Evolutionary conservation across 495 filamentous ascomycete species (phyloP), one percentile per base, ranked within the genome.

Genomic region (Neurospora sp.): DNA sequence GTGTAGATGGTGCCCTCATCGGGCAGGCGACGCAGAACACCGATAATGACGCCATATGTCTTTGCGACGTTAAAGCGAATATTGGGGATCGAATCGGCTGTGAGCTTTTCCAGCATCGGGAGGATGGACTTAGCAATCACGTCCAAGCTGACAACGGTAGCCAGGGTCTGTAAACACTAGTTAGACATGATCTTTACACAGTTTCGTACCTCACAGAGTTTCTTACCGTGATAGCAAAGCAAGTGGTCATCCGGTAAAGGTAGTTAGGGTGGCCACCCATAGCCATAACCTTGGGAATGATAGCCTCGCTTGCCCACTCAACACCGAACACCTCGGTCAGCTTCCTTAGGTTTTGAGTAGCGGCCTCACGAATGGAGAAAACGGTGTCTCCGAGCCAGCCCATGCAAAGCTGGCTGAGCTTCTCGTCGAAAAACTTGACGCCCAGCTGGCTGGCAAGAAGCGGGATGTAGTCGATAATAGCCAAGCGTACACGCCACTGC

Each of bases 31-130:
- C 93, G 92, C 79, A 99, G 86, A 37, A 95, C 94, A 74, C 92
- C 90, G 77, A 98, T 95, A 54, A 99, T 85, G 54, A 95, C 90
- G 20, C 90, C 88, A 79, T 98, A 99, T 38, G 96, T 98, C 84
- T 99, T 99, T 72, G 96, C 96, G 71, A 98, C 95, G 80, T 99
- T 99, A 88, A 99, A 99, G 71, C 96, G 93, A 80, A 99, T 99
- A 82, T 99, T 99, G 71, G 96, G 96, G 79, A 99, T 99, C 38
- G 95, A 93, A 79, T 99, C 96, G 18, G 87, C 86, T 38, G 97
- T 92, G 39, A 99, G 90, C 83, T 94, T 91, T 79, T 97, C 93
- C 82, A 99, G 87, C 88, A 98, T 98, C 42, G 96, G 95, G 11
- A 99, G 89, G 77, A 99, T 96, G 23, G 92, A 95, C 80, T 91